These are phyloP conservation scores for Flaveria bidentis DNA, from an alignment of 129 eudicot species.

Conservation along the genomic window DNA sequence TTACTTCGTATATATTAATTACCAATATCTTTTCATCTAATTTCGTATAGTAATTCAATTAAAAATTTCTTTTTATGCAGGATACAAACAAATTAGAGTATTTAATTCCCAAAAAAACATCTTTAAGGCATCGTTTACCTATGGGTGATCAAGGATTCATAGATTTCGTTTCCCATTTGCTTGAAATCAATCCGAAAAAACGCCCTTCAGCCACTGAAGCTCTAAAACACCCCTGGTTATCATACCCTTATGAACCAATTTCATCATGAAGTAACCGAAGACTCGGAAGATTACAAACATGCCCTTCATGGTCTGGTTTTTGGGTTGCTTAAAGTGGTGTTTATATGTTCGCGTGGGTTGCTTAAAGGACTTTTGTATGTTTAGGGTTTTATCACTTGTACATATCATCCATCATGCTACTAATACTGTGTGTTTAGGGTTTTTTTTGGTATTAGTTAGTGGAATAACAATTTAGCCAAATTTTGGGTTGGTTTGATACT, in stretches of 20 bases:
- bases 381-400: conserved; percentile 30
- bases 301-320: conserved; percentile 14
- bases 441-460: conserved; percentile 23
- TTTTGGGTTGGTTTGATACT: conserved; percentile 31
- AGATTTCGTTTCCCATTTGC: conserved; percentile 84
- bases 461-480: conserved; percentile 22
- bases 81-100: conserved; percentile 86
- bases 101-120: conserved; percentile 89
- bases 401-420: conserved; percentile 35
- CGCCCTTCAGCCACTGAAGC: conserved; percentile 97
- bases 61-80: conserved; percentile 41
- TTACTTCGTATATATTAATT: background rate
- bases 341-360: conserved; percentile 32
- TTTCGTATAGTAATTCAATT: conserved; percentile 7
- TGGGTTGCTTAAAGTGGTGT: conserved; percentile 24
- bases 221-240: conserved; percentile 91
- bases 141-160: conserved; percentile 99
- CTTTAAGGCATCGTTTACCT: conserved; percentile 84
- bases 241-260: conserved; percentile 95
- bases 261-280: conserved; percentile 61
- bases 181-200: conserved; percentile 81
- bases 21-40: background rate
- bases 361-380: conserved; percentile 20
- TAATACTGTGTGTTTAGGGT: conserved; percentile 32
- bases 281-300: conserved; percentile 4